Percentiles rank a stretch among this genome's conserved stretches.
These are phyloP conservation scores for Tylopilus sp. DNA, from an alignment of 768 basidiomycete species.

Conservation along the genomic window DNA sequence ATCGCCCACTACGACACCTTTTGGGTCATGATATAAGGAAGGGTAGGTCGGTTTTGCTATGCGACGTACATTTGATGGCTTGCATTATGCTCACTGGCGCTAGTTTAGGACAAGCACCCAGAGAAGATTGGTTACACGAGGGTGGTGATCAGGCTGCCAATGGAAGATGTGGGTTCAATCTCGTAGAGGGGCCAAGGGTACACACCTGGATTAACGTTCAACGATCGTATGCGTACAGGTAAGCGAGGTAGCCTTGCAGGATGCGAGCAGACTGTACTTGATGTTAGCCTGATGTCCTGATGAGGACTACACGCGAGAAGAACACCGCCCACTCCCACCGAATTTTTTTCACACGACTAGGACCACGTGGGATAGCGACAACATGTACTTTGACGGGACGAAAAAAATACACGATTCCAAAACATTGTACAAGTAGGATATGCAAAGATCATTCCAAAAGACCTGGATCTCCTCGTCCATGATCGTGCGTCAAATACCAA, in stretches of 20 bases:
- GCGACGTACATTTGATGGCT: conserved; percentile 83
- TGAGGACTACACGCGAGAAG: conserved; percentile 17
- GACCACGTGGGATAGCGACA: conserved; percentile 1
- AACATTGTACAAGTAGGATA: conserved; percentile 35
- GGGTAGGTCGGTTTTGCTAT: conserved; percentile 8
- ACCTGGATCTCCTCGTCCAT: conserved; percentile 4
- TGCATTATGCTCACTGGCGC: conserved; percentile 52
- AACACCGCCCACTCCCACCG: conserved; percentile 13
- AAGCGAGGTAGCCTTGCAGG: conserved; percentile 2
- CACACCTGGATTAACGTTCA: conserved; percentile 3
- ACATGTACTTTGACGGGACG: conserved; percentile 1
- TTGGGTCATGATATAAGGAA: conserved; percentile 30
- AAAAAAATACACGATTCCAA: conserved; percentile 30
- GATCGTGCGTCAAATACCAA: conserved; percentile 11
- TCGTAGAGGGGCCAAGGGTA: not conserved
- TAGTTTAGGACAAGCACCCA: conserved; percentile 11
- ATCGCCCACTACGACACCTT: conserved; percentile 98
- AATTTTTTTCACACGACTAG: conserved; percentile 25
- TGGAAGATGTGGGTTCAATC: conserved; percentile 9
- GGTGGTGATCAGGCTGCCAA: conserved; percentile 15
- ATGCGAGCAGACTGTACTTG: conserved; percentile 22
- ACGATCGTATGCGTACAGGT: not conserved
- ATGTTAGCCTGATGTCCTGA: conserved; percentile 29
- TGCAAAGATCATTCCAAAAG: conserved; percentile 11
- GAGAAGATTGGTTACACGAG: conserved; percentile 12